Conservation (phyloP, 768 basidiomycete genomes). For the Termitomyces sp. region DNA sequence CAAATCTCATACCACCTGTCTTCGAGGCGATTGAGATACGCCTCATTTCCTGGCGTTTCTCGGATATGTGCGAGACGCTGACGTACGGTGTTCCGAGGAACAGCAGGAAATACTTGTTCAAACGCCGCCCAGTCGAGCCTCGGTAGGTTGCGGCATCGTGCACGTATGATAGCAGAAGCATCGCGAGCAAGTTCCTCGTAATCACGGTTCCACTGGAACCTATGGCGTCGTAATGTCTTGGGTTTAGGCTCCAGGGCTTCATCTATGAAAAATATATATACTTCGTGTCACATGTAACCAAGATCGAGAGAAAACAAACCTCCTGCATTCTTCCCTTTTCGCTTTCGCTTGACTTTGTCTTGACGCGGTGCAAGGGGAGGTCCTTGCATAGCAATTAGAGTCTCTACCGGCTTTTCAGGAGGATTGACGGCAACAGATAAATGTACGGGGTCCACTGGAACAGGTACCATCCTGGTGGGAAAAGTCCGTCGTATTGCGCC, state of each 20-base stretch:
- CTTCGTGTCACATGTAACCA: background rate
- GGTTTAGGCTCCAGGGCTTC: slow-evolving; percentile 14
- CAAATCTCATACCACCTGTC: slow-evolving; percentile 79
- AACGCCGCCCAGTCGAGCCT: slow-evolving; percentile 69
- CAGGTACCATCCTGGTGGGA: slow-evolving; percentile 13
- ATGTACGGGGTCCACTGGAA: slow-evolving; percentile 20
- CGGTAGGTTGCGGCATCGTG: slow-evolving; percentile 58
- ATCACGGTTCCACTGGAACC: slow-evolving; percentile 81
- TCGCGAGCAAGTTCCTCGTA: slow-evolving; percentile 89
- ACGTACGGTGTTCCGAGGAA: slow-evolving; percentile 68
- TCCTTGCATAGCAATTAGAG: slow-evolving; percentile 47
- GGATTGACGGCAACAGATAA: slow-evolving; percentile 36
- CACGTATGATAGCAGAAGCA: slow-evolving; percentile 74
- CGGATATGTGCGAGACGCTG: slow-evolving; percentile 58
- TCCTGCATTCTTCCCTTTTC: slow-evolving; percentile 24
- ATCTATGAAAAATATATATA: background rate
- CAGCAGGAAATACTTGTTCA: slow-evolving; percentile 73
- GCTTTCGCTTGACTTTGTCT: slow-evolving; percentile 25
- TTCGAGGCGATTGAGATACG: slow-evolving; percentile 75
- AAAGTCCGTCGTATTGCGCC: slow-evolving; percentile 19
- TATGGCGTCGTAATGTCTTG: slow-evolving; percentile 41
- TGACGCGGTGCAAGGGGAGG: slow-evolving; percentile 28
- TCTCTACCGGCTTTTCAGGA: slow-evolving; percentile 46
- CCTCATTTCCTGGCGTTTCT: slow-evolving; percentile 58
- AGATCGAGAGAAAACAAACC: slow-evolving; percentile 14